These are phyloP conservation scores for Spizellomyces punctatus DNA, from an alignment of 192 early-diverging fungal genomes.

Conservation along the genomic window DNA sequence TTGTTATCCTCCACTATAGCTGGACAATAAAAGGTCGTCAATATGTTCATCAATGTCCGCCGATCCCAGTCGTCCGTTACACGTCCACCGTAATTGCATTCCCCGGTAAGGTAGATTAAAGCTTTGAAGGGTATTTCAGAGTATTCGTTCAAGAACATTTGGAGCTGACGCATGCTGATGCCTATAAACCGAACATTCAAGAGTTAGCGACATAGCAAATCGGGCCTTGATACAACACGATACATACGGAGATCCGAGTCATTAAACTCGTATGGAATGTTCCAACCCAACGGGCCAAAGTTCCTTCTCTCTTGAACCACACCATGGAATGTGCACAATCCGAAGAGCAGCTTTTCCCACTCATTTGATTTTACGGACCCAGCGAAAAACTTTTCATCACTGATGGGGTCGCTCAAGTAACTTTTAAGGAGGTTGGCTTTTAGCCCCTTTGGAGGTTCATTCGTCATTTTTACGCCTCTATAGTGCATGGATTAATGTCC, in stretches of 20 bases:
- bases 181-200: constrained; percentile 21
- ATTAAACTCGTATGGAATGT: constrained; percentile 72
- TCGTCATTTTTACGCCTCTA: constrained; percentile 65
- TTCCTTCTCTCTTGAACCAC: constrained; percentile 65
- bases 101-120: constrained; percentile 59
- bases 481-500: background rate
- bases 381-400: constrained; percentile 61
- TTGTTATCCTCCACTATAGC: constrained; percentile 52
- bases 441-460: constrained; percentile 66
- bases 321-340: constrained; percentile 67
- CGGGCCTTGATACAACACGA: background rate
- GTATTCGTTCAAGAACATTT: constrained; percentile 67
- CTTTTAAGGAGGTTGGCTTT: constrained; percentile 61
- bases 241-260: constrained; percentile 61
- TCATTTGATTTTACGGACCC: constrained; percentile 52
- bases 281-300: constrained; percentile 70
- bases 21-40: constrained; percentile 58
- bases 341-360: constrained; percentile 69
- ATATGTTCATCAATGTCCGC: constrained; percentile 59
- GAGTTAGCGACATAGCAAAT: background rate
- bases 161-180: constrained; percentile 63
- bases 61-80: constrained; percentile 73
- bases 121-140: constrained; percentile 65
- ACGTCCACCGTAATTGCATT: constrained; percentile 69
- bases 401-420: constrained; percentile 62